phyloP scores from a whole-genome alignment of 768 basidiomycete species.

The Podaxis pistillaris region DNA sequence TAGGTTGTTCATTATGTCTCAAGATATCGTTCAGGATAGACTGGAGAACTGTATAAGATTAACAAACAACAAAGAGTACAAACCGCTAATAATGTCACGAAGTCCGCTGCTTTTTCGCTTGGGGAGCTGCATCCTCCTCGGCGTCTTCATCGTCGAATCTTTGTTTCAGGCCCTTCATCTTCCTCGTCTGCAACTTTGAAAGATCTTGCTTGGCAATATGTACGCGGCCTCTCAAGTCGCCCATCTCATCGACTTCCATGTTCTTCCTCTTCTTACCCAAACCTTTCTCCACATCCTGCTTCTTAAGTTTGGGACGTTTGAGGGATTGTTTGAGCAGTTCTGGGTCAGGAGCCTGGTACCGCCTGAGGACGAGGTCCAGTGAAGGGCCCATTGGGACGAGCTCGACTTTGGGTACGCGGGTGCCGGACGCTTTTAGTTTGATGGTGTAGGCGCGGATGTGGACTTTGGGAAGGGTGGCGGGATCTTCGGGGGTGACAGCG shows the following conservation, averaged over 20 bases:
- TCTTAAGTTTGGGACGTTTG: constrained; percentile 84
- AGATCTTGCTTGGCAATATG: constrained; percentile 92
- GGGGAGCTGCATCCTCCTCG: neutral
- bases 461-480: constrained; percentile 65
- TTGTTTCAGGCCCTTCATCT: constrained; percentile 85
- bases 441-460: constrained; percentile 88
- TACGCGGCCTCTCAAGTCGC: constrained; percentile 86
- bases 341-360: constrained; percentile 71
- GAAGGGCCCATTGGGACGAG: constrained; percentile 90
- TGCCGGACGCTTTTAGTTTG: constrained; percentile 71
- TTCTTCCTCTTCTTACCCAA: constrained; percentile 95
- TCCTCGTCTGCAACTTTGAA: constrained; percentile 80
- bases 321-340: constrained; percentile 81
- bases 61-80: constrained; percentile 1
- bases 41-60: neutral
- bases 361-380: constrained; percentile 77
- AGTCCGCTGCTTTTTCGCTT: constrained; percentile 13
- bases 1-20: neutral
- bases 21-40: neutral
- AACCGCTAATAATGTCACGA: neutral
- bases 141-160: constrained; percentile 15
- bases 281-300: constrained; percentile 82
- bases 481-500: constrained; percentile 34
- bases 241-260: constrained; percentile 96
- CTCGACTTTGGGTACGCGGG: constrained; percentile 77